Conservation (phyloP, 345 rosid genomes). For the Hypericum androsaemum region DNA sequence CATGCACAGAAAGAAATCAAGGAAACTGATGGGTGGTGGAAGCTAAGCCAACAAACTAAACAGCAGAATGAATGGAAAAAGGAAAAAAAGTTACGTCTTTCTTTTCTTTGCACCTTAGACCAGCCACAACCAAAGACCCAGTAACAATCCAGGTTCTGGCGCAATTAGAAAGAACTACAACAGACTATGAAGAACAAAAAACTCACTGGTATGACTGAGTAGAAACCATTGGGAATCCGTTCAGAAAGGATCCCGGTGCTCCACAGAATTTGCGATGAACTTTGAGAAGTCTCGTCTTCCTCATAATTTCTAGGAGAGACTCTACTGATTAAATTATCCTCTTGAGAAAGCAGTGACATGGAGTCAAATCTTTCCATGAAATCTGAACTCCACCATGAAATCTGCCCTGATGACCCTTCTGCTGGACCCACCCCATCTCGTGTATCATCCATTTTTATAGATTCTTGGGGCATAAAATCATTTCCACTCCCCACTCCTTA, state of each 20-base stretch:
- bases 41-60: no score
- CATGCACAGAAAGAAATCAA: no score
- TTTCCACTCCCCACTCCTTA: slow-evolving; percentile 42
- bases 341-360: slow-evolving; percentile 63
- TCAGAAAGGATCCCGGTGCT: slow-evolving; percentile 76
- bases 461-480: slow-evolving; percentile 47
- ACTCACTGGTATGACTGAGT: slow-evolving; percentile 67
- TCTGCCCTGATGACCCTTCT: slow-evolving; percentile 60
- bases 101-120: no score
- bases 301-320: slow-evolving; percentile 55
- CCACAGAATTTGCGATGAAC: slow-evolving; percentile 86
- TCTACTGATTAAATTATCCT: slow-evolving; percentile 41
- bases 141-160: no score
- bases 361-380: slow-evolving; percentile 65
- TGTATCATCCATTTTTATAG: slow-evolving; percentile 67
- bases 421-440: slow-evolving; percentile 59
- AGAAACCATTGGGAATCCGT: slow-evolving; percentile 84
- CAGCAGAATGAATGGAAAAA: no score
- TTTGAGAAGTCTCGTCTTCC: slow-evolving; percentile 54
- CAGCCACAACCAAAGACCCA: no score
- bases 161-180: no score
- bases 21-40: no score
- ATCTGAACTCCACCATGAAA: slow-evolving; percentile 86
- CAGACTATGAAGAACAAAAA: neutral
- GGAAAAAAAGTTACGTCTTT: no score